Evolutionary conservation across 2,329 filamentous ascomycete species (phyloP).

Genomic region (Clonostachys rosea): DNA sequence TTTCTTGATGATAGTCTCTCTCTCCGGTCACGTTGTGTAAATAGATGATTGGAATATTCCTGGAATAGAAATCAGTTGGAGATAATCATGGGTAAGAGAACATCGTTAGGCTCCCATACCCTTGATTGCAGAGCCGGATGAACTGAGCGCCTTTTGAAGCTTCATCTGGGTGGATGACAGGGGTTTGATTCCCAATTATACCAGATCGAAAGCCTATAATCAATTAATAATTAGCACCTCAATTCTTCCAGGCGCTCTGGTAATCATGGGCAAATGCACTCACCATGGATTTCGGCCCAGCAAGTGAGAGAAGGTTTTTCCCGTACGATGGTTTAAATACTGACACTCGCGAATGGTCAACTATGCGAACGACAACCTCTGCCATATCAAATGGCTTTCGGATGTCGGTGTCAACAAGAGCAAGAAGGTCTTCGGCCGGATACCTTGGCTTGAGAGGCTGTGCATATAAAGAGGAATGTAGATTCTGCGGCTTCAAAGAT

Average conservation of each 20-base stretch:
- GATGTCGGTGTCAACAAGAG: slow-evolving; percentile 27
- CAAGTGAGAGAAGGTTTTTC: slow-evolving; percentile 26
- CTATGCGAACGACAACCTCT: slow-evolving; percentile 31
- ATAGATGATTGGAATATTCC: slow-evolving; percentile 31
- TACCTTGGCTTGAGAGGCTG: slow-evolving; percentile 13
- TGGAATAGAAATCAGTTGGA: too few species aligned
- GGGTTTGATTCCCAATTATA: slow-evolving; percentile 31
- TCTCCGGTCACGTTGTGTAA: slow-evolving; percentile 41
- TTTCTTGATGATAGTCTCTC: slow-evolving; percentile 33
- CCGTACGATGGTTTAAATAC: slow-evolving; percentile 34
- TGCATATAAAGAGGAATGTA: slow-evolving; percentile 8
- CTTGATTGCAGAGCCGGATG: slow-evolving; percentile 35
- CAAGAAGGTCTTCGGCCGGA: slow-evolving; percentile 26
- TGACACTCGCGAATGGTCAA: slow-evolving; percentile 30
- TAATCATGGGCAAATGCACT: background rate
- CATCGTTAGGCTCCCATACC: slow-evolving; percentile 1
- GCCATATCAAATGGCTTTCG: slow-evolving; percentile 16
- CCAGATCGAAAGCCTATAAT: slow-evolving; percentile 19
- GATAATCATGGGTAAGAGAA: too few species aligned
- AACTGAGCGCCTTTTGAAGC: slow-evolving; percentile 34
- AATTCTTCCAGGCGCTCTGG: background rate
- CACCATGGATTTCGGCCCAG: slow-evolving; percentile 24
- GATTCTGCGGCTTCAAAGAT: slow-evolving; percentile 19
- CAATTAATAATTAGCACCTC: too few species aligned
- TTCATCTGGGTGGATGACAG: slow-evolving; percentile 31